Conservation (phyloP, 2,329 filamentous ascomycete species). For the Knufia fluminis region DNA sequence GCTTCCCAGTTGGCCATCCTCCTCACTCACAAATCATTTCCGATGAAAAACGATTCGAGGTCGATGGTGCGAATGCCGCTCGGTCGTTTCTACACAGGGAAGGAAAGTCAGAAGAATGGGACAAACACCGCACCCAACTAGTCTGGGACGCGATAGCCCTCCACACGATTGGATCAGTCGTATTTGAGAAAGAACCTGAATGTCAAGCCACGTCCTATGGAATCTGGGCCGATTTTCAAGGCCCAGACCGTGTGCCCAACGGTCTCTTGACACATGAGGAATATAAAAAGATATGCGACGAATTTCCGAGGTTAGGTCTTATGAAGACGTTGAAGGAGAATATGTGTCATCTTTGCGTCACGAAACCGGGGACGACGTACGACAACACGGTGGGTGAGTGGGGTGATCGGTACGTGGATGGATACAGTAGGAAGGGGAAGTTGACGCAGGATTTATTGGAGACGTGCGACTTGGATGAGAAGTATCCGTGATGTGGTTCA, state of each 20-base stretch:
- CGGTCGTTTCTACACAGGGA: constrained; percentile 27
- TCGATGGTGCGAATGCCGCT: constrained; percentile 41
- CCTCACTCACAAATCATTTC: constrained; percentile 29
- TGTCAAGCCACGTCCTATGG: constrained; percentile 30
- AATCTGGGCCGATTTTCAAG: constrained; percentile 33
- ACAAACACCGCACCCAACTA: constrained; percentile 35
- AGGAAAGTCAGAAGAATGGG: constrained; percentile 27
- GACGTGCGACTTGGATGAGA: constrained; percentile 20
- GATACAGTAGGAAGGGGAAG: constrained; percentile 29
- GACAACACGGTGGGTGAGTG: constrained; percentile 28
- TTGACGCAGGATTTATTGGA: constrained; percentile 23
- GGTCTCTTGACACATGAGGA: constrained; percentile 24
- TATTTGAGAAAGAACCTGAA: constrained; percentile 35
- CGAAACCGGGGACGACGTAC: constrained; percentile 35
- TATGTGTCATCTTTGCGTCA: constrained; percentile 33
- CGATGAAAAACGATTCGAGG: constrained; percentile 41
- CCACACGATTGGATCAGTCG: constrained; percentile 25
- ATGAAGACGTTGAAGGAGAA: constrained; percentile 30
- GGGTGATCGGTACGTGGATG: constrained; percentile 31
- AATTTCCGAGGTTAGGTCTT: constrained; percentile 31
- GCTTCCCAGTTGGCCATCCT: constrained; percentile 28
- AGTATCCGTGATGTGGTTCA: constrained; percentile 1
- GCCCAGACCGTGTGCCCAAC: constrained; percentile 27
- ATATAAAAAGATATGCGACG: constrained; percentile 24
- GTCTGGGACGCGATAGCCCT: constrained; percentile 45